Evolutionary conservation across 2,329 filamentous ascomycete genomes (phyloP).

Genomic region (Onygenales sp.): DNA sequence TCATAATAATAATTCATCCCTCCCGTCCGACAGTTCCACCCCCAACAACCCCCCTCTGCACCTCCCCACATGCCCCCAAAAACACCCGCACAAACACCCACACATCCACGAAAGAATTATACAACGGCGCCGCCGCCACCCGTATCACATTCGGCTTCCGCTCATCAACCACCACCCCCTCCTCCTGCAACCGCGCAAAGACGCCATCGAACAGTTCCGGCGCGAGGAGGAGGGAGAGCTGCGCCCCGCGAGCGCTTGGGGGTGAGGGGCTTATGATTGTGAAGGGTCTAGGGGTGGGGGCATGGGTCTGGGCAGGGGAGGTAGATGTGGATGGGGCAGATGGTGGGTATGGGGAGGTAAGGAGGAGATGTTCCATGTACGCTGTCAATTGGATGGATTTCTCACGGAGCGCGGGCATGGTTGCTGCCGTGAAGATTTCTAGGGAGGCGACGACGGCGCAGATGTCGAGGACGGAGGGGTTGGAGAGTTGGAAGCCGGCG

Average conservation of each 20-base stretch:
- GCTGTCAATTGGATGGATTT: slow-evolving; percentile 66
- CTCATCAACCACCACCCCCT: slow-evolving; percentile 71
- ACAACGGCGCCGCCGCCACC: slow-evolving; percentile 73
- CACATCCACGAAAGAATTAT: slow-evolving; percentile 71
- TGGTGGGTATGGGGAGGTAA: slow-evolving; percentile 9
- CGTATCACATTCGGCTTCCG: slow-evolving; percentile 76
- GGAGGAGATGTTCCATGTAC: slow-evolving; percentile 63
- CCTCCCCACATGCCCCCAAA: slow-evolving; percentile 37
- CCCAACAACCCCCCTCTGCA: slow-evolving; percentile 12
- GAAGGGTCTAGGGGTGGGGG: slow-evolving; percentile 31
- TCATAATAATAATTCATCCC: background rate
- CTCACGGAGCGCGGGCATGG: slow-evolving; percentile 57
- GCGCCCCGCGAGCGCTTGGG: slow-evolving; percentile 61
- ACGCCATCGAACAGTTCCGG: slow-evolving; percentile 63
- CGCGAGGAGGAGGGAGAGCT: slow-evolving; percentile 63
- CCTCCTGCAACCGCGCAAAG: slow-evolving; percentile 52
- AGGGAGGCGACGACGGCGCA: slow-evolving; percentile 65
- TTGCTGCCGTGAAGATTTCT: slow-evolving; percentile 62
- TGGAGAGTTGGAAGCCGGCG: slow-evolving; percentile 74
- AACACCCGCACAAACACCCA: slow-evolving; percentile 51
- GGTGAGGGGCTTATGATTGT: slow-evolving; percentile 61
- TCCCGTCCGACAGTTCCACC: background rate
- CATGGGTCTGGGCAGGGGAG: background rate
- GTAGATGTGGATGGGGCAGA: background rate
- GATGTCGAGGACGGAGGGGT: slow-evolving; percentile 70